Evolutionary conservation across 2,329 filamentous ascomycete genomes (phyloP).

Genomic region (Apiospora malaysiana): DNA sequence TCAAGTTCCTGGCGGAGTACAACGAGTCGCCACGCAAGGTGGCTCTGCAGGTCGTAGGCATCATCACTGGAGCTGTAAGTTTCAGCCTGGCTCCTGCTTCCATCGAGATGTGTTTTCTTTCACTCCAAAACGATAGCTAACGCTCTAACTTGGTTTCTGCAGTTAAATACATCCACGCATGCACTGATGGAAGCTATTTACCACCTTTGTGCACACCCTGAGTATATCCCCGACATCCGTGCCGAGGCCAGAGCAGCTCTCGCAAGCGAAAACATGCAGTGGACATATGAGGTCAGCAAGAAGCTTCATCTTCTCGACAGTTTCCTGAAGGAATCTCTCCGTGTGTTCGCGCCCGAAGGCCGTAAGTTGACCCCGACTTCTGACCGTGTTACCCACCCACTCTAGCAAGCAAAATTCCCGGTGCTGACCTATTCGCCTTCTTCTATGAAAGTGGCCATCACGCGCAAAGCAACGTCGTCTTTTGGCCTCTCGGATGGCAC

Average conservation of each 20-base stretch:
- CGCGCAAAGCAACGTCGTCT: no score
- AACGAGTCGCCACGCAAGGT: slow-evolving; percentile 17
- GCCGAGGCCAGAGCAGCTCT: slow-evolving; percentile 17
- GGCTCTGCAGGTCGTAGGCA: slow-evolving; percentile 13
- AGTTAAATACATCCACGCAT: slow-evolving; percentile 6
- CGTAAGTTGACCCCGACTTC: slow-evolving; percentile 15
- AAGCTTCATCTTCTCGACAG: slow-evolving; percentile 24
- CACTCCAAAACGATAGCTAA: no score
- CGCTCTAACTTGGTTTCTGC: no score
- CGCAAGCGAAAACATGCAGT: slow-evolving; percentile 16
- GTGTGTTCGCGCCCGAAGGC: slow-evolving; percentile 19
- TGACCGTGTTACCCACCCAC: no score
- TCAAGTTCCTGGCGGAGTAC: slow-evolving; percentile 17
- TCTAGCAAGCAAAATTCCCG: no score
- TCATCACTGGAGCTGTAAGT: slow-evolving; percentile 19
- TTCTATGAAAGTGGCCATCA: no score
- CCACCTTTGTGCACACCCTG: slow-evolving; percentile 18
- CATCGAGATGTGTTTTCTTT: background rate
- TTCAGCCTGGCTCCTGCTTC: background rate
- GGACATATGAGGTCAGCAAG: slow-evolving; percentile 6
- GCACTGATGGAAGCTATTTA: slow-evolving; percentile 16
- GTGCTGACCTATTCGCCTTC: no score
- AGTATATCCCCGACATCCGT: slow-evolving; percentile 16
- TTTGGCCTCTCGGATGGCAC: no score
- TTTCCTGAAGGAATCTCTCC: slow-evolving; percentile 27